Conservation (phyloP, 208 protist genomes). For the Borovskyia barvae region DNA sequence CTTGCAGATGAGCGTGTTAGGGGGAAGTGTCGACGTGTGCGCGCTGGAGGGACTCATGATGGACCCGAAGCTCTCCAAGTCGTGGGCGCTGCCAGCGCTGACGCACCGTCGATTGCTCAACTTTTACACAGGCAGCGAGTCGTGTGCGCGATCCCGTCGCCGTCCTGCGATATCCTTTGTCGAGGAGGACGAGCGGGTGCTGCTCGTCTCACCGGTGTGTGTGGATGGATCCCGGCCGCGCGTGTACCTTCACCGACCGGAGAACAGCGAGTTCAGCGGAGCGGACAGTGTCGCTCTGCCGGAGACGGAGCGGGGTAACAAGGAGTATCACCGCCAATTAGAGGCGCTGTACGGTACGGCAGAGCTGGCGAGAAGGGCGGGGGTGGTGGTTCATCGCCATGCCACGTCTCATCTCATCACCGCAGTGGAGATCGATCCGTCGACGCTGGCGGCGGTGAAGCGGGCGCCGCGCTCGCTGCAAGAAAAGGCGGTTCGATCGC, state of each 20-base stretch:
- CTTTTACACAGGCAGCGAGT: constrained; percentile 41
- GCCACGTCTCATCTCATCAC: constrained; percentile 14
- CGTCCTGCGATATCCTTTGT: constrained; percentile 33
- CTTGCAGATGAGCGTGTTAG: constrained; percentile 31
- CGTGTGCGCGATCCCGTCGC: constrained; percentile 9
- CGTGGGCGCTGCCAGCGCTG: constrained; percentile 47
- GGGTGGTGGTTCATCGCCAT: constrained; percentile 43
- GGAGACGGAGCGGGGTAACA: constrained; percentile 13
- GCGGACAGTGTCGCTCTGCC: constrained; percentile 8
- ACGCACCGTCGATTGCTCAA: constrained; percentile 36
- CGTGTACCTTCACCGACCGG: constrained; percentile 44
- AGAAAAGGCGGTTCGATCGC: constrained; percentile 22
- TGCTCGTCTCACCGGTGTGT: constrained; percentile 46
- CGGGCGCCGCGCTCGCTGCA: constrained; percentile 11
- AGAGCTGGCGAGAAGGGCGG: constrained; percentile 12
- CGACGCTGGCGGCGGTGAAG: not conserved
- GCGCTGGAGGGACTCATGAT: constrained; percentile 28
- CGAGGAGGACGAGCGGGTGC: constrained; percentile 22
- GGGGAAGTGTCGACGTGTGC: constrained; percentile 39
- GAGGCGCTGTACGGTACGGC: constrained; percentile 32
- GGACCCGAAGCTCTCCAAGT: constrained; percentile 14
- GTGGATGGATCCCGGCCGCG: constrained; percentile 18
- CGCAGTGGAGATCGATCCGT: constrained; percentile 39
- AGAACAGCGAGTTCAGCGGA: constrained; percentile 44
- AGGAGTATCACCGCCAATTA: constrained; percentile 33